Evolutionary conservation across 176 grass and related monocot species (phyloP).

Genomic region (Phyllostachys edulis): DNA sequence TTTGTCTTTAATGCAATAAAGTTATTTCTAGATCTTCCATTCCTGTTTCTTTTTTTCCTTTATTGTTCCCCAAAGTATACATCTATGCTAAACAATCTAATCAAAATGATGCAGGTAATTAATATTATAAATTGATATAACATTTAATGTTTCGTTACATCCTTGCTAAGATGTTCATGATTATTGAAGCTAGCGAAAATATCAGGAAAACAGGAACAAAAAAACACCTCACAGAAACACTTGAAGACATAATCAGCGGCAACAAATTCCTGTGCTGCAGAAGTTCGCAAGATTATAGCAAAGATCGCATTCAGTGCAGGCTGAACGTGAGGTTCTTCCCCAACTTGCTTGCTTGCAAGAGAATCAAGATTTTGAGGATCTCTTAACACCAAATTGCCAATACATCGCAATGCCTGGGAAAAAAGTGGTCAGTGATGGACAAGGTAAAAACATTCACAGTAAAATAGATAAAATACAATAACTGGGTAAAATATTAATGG

Average conservation of each 20-base stretch:
- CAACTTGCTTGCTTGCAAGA: conserved; percentile 80
- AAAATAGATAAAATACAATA: neutral
- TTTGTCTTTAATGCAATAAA: neutral
- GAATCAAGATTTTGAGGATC: conserved; percentile 84
- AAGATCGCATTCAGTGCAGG: conserved; percentile 89
- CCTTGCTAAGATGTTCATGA: conserved; percentile 8
- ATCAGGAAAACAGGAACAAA: neutral
- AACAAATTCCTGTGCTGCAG: conserved; percentile 79
- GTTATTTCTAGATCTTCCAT: neutral
- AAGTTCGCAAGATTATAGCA: conserved; percentile 71
- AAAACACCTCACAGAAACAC: conserved; percentile 86
- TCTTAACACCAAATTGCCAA: conserved; percentile 85
- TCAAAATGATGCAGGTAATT: conserved; percentile 8
- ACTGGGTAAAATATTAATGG: conserved; percentile 14
- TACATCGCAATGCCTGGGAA: conserved; percentile 83
- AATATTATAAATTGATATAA: neutral
- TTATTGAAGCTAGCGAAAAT: conserved; percentile 19
- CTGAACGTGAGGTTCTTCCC: conserved; percentile 91
- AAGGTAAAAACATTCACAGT: conserved; percentile 18
- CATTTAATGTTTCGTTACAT: neutral
- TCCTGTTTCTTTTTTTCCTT: neutral
- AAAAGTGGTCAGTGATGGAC: conserved; percentile 6
- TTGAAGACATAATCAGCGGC: conserved; percentile 94
- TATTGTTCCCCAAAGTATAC: neutral
- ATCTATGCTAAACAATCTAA: neutral